Base-by-base conservation (phyloP, 2,329 filamentous ascomycete species). In the Lojkania enalia region DNA sequence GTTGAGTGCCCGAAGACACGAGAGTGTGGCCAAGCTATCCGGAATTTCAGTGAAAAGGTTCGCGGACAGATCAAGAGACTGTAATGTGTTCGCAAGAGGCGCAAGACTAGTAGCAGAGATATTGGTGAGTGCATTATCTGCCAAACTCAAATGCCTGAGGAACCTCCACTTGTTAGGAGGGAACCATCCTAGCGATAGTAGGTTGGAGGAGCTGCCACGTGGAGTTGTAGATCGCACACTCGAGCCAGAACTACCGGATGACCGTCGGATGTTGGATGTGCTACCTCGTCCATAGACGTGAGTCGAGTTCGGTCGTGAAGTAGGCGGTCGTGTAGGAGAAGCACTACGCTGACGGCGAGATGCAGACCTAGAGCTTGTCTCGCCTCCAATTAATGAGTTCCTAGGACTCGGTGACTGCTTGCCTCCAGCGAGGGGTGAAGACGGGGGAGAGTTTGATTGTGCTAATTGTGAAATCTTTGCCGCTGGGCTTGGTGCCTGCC, bases 21-120 rank as follows among this genome's bases (percentile, higher is more conserved):
- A 90, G 46, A 99, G 76, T 7, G 83, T 88, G 11, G 91, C 87
- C 45, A 99, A 75, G 60, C 88, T 94, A 67, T 97, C 94, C 1
- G 94, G 94, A 42, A 97, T 87, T 67, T 96, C 88, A n/a, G 84
- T 85, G 69, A 99, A 95, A 21, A 96, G 82, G 63, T 99, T 99
- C 39, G 84, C 85, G 1, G 94, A 97, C 35, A 99, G 76, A 67
- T 99, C 94, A 42, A 99, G 79, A 0, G 94, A 97, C 63, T 92
- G 88, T 20, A 99, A 76, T 0, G 89, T 96, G 61, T 90, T 90
- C 30, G 90, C 85, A 39, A 99, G 78, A 13, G 94, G 92, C 6
- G 82, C 78, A 51, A 99, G 77, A 64, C 91, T 90, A 37, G 83
- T 74, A 3, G 85, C 80, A 30, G 86, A 81, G 52, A 99, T 85